Percentiles rank a stretch among this genome's conserved stretches.
Conservation (phyloP, 192 early-diverging fungal genomes). For the Coemansia sp. region DNA sequence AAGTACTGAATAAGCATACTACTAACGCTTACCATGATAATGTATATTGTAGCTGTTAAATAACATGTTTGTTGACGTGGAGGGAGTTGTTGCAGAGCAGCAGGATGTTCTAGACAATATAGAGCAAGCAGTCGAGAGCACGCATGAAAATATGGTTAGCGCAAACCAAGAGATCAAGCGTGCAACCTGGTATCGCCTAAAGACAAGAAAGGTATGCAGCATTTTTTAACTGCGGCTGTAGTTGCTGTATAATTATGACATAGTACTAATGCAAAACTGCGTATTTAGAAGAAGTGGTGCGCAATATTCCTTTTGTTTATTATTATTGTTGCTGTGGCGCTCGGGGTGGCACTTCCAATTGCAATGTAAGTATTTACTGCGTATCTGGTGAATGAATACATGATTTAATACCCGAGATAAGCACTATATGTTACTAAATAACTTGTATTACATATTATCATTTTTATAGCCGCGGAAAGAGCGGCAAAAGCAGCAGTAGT, state of each 20-base stretch:
- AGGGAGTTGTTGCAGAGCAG: conserved; percentile 39
- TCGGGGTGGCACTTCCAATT: conserved; percentile 33
- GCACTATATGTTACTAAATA: neutral
- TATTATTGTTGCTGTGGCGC: conserved; percentile 36
- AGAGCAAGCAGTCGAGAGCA: conserved; percentile 44
- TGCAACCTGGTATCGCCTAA: conserved; percentile 37
- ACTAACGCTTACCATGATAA: neutral
- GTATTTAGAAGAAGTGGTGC: conserved; percentile 50
- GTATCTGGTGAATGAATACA: neutral
- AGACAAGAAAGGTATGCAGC: conserved; percentile 37
- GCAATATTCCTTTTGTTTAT: conserved; percentile 28
- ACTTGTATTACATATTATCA: neutral
- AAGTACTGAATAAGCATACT: neutral
- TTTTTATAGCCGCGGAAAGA: conserved; percentile 9
- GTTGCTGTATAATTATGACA: neutral
- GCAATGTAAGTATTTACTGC: conserved; percentile 43
- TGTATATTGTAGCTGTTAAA: conserved; percentile 33
- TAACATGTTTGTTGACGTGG: conserved; percentile 45
- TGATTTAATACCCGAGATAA: neutral
- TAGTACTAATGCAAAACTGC: neutral
- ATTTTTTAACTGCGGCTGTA: neutral
- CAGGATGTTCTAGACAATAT: conserved; percentile 51
- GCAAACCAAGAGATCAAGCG: conserved; percentile 26
- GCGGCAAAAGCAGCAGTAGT: conserved; percentile 8
- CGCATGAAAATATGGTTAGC: conserved; percentile 24